Evolutionary conservation across 768 basidiomycete species (phyloP), one percentile per base, ranked within the genome.

Genomic region (Amanita inopinata): DNA sequence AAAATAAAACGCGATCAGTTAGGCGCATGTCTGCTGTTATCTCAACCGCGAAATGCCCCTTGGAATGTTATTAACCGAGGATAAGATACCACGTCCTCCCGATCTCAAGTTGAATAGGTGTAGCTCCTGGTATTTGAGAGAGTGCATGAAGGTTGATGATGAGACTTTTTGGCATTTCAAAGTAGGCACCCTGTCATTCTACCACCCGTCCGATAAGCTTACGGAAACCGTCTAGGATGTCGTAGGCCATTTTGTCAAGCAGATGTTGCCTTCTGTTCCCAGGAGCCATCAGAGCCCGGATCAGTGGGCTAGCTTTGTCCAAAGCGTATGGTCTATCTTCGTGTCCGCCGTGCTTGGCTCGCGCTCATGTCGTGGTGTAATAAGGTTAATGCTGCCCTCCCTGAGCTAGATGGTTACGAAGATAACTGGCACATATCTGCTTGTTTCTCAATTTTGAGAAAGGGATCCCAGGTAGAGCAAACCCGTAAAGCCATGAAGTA

Each of bases 361-460:
- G n/a, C n/a, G n/a, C 24, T n/a, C 8, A 30, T 27, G 15, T 12
- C 17, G n/a, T 18, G 11, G 3, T 28, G 10, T 27, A 11, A 27
- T 17, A 9, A 41, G 40, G 30, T 33, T 20, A 41, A 41, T 23
- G 18, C 2, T 2, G 12, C 11, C 14, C 14, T 41, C 10, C 28
- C 40, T 10, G 5, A 6, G 12, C 28, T 18, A 12, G 30, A 31
- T 8, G 24, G 15, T 14, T 41, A 41, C 31, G 20, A 15, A 12
- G 40, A 12, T 32, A 23, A 11, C 17, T 41, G 40, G 40, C 40
- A 41, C 40, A 31, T 41, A 15, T 8, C 1, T 14, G 18, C 31
- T 2, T 41, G 17, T 22, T 41, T 41, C 24, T n/a, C 10, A 11
- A 41, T 33, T 20, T 10, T 41, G 6, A 41, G 22, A 31, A 41